These are phyloP conservation scores for Pyricularia sp. DNA, from an alignment of 2,329 filamentous ascomycete genomes.

Conservation along the genomic window DNA sequence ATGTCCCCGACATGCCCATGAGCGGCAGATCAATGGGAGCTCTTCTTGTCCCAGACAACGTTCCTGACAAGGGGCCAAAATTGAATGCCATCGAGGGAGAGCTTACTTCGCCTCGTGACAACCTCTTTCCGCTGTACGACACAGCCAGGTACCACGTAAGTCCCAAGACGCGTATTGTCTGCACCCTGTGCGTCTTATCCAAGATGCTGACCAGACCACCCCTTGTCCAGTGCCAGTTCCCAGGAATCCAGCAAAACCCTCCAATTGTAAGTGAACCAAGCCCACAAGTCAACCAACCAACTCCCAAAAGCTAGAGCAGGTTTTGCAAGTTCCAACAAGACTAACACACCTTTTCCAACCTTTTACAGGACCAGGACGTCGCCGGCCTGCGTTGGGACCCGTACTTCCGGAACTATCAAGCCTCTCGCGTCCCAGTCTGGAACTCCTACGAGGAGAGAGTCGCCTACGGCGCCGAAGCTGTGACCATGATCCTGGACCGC, in stretches of 20 bases:
- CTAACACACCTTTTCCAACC: neutral
- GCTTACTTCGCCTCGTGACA: neutral
- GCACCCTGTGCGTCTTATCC: neutral
- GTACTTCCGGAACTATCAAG: neutral
- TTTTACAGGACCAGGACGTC: neutral
- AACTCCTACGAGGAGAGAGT: neutral
- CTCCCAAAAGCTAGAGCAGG: neutral
- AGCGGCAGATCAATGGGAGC: neutral
- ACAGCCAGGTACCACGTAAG: neutral
- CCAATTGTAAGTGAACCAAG: neutral
- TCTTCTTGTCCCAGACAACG: neutral
- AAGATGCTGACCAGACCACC: neutral
- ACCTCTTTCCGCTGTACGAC: neutral
- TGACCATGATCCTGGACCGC: slow-evolving; percentile 8
- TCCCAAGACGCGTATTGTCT: neutral
- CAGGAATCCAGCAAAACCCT: neutral
- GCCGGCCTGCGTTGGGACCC: neutral
- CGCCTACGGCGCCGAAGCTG: slow-evolving; percentile 7
- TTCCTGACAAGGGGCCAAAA: too few relatives aligned
- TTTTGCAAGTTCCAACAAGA: neutral
- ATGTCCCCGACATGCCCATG: neutral
- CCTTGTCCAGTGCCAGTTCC: neutral
- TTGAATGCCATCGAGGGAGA: neutral
- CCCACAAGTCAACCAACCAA: too few relatives aligned
- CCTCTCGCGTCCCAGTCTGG: neutral